Percentiles rank a stretch among this genome's conserved stretches.
These are phyloP conservation scores for Globisporangium cylindrosporum DNA, from an alignment of 352 stramenopile species.

Conservation along the genomic window DNA sequence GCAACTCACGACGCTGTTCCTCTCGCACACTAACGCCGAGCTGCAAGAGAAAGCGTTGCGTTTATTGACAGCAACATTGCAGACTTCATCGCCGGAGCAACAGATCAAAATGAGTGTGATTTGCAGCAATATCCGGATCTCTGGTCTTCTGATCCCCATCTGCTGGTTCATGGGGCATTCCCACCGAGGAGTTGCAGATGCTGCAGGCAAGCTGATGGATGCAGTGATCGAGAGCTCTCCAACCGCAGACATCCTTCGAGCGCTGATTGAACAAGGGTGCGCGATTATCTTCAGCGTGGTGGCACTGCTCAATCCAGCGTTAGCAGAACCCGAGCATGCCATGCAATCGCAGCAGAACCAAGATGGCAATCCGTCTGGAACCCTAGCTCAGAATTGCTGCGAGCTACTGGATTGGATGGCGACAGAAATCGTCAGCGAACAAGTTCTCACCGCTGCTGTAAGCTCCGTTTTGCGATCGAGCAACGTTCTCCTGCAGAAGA, in stretches of 20 bases:
- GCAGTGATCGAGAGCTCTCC: conserved; percentile 6
- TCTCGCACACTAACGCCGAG: conserved; percentile 5
- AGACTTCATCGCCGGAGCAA: background rate
- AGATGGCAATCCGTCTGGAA: background rate
- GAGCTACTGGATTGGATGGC: conserved; percentile 12
- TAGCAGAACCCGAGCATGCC: background rate
- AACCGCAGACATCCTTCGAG: conserved; percentile 9
- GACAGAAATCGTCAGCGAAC: background rate
- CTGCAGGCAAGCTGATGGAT: conserved; percentile 3
- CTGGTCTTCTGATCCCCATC: conserved; percentile 13
- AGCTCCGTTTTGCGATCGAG: conserved; percentile 13
- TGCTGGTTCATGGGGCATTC: conserved; percentile 17
- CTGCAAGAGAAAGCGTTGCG: conserved; percentile 11
- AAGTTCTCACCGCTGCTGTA: background rate
- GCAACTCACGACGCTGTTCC: background rate
- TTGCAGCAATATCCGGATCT: conserved; percentile 6
- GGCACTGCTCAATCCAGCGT: background rate
- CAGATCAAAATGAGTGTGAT: background rate
- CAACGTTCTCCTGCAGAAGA: conserved; percentile 18
- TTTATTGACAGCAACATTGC: conserved; percentile 1
- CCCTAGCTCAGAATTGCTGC: background rate
- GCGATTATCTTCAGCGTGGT: conserved; percentile 1
- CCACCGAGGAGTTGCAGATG: background rate
- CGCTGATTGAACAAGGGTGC: conserved; percentile 15
- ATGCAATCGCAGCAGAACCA: background rate